phyloP scores from a whole-genome alignment of 2,329 filamentous ascomycete species.

The Hypoxylon sp. region DNA sequence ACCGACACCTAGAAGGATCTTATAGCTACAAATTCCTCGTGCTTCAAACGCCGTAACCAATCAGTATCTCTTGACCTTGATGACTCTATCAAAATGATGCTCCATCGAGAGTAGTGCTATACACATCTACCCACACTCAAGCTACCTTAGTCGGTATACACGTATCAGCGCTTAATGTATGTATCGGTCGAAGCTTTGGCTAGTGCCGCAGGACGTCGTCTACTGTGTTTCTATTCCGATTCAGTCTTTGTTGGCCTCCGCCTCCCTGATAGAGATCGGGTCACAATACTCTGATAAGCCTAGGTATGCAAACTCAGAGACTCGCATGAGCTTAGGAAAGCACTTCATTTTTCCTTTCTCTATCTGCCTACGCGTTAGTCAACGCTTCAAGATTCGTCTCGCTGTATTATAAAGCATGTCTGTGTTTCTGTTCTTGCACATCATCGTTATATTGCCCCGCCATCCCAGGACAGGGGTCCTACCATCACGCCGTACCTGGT shows the following conservation, averaged over 20 bases:
- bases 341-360: conserved; percentile 13
- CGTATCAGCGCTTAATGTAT: conserved; percentile 24
- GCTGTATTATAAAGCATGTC: conserved; percentile 31
- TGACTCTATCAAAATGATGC: conserved; percentile 20
- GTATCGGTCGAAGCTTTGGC: conserved; percentile 43
- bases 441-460: conserved; percentile 45
- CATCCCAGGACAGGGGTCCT: conserved; percentile 35
- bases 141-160: conserved; percentile 20
- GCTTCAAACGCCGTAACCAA: conserved; percentile 15
- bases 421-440: conserved; percentile 41
- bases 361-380: conserved; percentile 35
- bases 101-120: conserved; percentile 32
- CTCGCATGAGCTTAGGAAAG: conserved; percentile 35
- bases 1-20: conserved; percentile 12
- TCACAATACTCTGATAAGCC: conserved; percentile 36
- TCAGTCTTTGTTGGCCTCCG: conserved; percentile 36
- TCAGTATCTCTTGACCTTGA: conserved; percentile 19
- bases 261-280: conserved; percentile 35
- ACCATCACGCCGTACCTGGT: conserved; percentile 39
- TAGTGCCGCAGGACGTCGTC: conserved; percentile 40
- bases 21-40: conserved; percentile 8
- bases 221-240: conserved; percentile 33
- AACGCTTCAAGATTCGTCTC: conserved; percentile 44
- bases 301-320: conserved; percentile 39
- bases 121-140: conserved; percentile 11